Evolutionary conservation across 805 yeast genomes (phyloP), one percentile per base, ranked within the genome.

Genomic region (Barnettozyma sp.): DNA sequence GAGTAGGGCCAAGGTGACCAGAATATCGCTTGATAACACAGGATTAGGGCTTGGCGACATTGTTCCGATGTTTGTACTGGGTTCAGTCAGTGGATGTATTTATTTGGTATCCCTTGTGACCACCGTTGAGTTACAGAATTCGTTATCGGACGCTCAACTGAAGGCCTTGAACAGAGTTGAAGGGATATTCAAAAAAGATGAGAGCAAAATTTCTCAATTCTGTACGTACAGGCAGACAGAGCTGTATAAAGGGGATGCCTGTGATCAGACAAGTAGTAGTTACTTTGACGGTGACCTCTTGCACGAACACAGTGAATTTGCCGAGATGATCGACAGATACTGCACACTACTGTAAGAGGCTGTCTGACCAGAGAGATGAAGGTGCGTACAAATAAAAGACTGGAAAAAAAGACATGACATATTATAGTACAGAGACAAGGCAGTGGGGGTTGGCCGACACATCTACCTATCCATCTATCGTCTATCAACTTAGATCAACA

Each of bases 401-500:
- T 3, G n/a, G 28, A 11, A 27, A 12, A 29, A 22, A 33, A 26
- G 40, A 22, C 28, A 15, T 22, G 22, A 16, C 14, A 17, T 26
- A 24, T 22, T 36, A 36, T 36, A 36, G 35, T 36, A 36, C 40
- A 36, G 15, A n/a, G n/a, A n/a, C n/a, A n/a, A n/a, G n/a, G n/a
- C n/a, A n/a, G n/a, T n/a, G n/a, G n/a, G n/a, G n/a, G n/a, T n/a
- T n/a, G n/a, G n/a, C n/a, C n/a, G n/a, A n/a, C n/a, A n/a, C n/a
- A n/a, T n/a, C n/a, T n/a, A n/a, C n/a, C n/a, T n/a, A n/a, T n/a
- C n/a, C n/a, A n/a, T n/a, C n/a, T n/a, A n/a, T n/a, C n/a, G n/a
- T n/a, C n/a, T n/a, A n/a, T n/a, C 28, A 10, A 26, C 44, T 59
- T 79, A 88, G 61, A 92, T 92, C 65, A 92, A 78, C 64, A 92